Conservation (phyloP, 2,329 filamentous ascomycete genomes). For the Beauveria pseudobassiana region DNA sequence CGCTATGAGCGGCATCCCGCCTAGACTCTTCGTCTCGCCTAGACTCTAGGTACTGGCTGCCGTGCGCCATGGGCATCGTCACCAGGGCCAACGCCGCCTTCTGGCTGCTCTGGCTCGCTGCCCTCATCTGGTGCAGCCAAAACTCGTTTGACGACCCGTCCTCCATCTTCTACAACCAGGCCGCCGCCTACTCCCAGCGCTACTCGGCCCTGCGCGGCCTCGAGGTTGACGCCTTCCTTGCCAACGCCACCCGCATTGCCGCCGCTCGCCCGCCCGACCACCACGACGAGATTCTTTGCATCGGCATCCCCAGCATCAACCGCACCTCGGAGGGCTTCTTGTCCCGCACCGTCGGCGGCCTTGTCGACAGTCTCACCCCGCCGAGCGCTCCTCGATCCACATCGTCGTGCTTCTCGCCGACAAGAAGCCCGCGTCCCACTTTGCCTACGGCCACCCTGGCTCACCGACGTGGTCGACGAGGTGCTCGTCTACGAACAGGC, state of each 20-base stretch:
- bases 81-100: constrained; percentile 23
- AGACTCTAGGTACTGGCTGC: neutral
- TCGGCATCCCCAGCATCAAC: constrained; percentile 29
- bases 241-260: constrained; percentile 4
- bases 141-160: constrained; percentile 28
- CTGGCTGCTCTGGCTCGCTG: constrained; percentile 22
- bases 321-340: constrained; percentile 24
- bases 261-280: neutral
- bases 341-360: constrained; percentile 22
- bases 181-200: constrained; percentile 20
- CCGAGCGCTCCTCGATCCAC: constrained; percentile 24
- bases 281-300: constrained; percentile 18
- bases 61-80: constrained; percentile 3
- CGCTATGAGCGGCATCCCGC: constrained; percentile 5
- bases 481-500: constrained; percentile 23
- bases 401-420: constrained; percentile 29
- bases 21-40: neutral
- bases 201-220: constrained; percentile 20
- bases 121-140: constrained; percentile 21
- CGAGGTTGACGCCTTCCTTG: constrained; percentile 22
- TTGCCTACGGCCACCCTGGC: constrained; percentile 25
- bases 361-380: constrained; percentile 24
- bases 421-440: constrained; percentile 22
- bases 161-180: constrained; percentile 25
- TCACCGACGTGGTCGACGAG: constrained; percentile 25